Evolutionary conservation across 306 rosid species (phyloP).

Genomic region (Corylus americana): DNA sequence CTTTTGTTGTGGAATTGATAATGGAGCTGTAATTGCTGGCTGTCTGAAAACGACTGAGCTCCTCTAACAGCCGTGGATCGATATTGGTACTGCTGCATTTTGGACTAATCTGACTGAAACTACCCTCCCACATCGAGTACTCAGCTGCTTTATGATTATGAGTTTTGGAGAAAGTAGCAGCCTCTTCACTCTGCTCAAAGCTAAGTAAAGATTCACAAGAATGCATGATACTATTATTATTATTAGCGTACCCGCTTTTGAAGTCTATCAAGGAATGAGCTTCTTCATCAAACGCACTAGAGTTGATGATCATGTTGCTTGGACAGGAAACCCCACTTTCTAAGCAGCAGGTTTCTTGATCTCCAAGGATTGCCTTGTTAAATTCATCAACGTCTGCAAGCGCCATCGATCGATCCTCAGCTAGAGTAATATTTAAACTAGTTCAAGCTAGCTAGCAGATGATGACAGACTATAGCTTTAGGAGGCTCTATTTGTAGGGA

Average conservation of each 20-base stretch:
- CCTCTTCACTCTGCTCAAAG: slow-evolving; percentile 49
- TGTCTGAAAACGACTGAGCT: slow-evolving; percentile 51
- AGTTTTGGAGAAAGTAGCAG: slow-evolving; percentile 23
- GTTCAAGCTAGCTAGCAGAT: neutral
- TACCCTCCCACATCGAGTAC: slow-evolving; percentile 31
- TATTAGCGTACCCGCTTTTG: slow-evolving; percentile 33
- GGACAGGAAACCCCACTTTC: slow-evolving; percentile 33
- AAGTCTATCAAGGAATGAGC: slow-evolving; percentile 62
- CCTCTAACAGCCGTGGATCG: slow-evolving; percentile 34
- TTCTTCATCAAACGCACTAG: slow-evolving; percentile 35
- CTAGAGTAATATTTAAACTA: too few species aligned
- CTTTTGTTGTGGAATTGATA: slow-evolving; percentile 26
- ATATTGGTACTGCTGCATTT: slow-evolving; percentile 19
- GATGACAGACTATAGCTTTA: slow-evolving; percentile 7
- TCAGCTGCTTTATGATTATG: slow-evolving; percentile 32
- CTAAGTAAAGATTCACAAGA: slow-evolving; percentile 58
- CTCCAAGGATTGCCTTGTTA: slow-evolving; percentile 31
- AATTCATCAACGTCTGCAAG: slow-evolving; percentile 18
- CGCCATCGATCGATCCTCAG: too few species aligned
- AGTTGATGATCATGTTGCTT: neutral
- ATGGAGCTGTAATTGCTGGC: slow-evolving; percentile 44
- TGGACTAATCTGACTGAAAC: slow-evolving; percentile 30
- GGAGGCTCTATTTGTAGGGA: slow-evolving; percentile 50
- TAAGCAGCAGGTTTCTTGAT: slow-evolving; percentile 32
- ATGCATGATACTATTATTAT: slow-evolving; percentile 9